phyloP scores from a whole-genome alignment of 805 yeast species.

The Metschnikowia cubensis region DNA sequence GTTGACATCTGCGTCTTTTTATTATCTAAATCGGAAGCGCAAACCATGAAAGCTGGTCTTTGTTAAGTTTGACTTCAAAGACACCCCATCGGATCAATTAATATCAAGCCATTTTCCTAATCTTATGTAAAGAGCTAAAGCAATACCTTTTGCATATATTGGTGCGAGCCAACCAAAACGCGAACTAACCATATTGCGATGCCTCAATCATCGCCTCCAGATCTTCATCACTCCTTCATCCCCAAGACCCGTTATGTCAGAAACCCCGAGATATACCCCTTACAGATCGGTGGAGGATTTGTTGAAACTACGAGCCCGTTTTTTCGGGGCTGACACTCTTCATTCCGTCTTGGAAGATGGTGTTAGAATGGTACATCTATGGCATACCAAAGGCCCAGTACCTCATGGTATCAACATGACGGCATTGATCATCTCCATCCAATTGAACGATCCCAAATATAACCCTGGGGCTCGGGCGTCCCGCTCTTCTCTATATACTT shows the following conservation, averaged over 20 bases:
- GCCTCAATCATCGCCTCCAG: not conserved
- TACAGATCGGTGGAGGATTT: slow-evolving; percentile 10
- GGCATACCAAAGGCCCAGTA: slow-evolving; percentile 54
- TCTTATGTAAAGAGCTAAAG: not conserved
- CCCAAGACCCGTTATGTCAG: not conserved
- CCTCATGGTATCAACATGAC: slow-evolving; percentile 76
- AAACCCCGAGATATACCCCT: slow-evolving; percentile 8
- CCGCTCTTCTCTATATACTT: slow-evolving; percentile 11
- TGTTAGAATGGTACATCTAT: slow-evolving; percentile 41
- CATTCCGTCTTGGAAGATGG: slow-evolving; percentile 4
- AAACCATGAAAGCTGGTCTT: slow-evolving; percentile 3
- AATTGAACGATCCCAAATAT: slow-evolving; percentile 36
- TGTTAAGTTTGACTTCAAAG: slow-evolving; percentile 3
- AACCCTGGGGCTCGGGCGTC: slow-evolving; percentile 2
- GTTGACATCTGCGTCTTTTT: not conserved
- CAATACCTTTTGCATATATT: not conserved
- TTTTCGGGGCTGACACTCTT: slow-evolving; percentile 4
- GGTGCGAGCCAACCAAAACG: not conserved
- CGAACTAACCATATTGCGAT: not conserved
- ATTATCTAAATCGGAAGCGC: not conserved
- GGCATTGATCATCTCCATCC: slow-evolving; percentile 50
- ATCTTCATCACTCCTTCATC: not conserved
- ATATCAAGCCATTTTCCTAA: not conserved
- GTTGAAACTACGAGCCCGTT: slow-evolving; percentile 8
- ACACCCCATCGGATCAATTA: not conserved